Base-by-base conservation (phyloP, 2,329 filamentous ascomycete genomes). In the Sporothrix humicola region DNA sequence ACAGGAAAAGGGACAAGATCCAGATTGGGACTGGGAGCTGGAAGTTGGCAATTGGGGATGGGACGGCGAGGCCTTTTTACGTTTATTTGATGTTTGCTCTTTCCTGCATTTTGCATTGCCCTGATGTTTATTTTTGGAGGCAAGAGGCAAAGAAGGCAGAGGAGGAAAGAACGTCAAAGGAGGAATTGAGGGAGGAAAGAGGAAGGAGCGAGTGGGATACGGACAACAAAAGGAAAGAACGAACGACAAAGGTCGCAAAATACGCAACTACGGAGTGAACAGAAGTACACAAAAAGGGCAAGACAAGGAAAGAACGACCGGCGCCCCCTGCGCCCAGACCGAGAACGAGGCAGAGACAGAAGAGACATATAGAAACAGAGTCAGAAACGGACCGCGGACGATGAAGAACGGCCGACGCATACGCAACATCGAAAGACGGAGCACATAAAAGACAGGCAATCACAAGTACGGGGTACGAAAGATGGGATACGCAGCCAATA, bases 41-140 rank as follows among this genome's bases (percentile, higher is more conserved):
- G 31, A 7, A 37, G 31, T 37, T 37, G 31, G 23, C 23, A 26
- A 26, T 26, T 26, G 23, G 23, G 23, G 23, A 26, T 26, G 23
- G 23, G 23, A 26, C 23, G 23, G 58, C 58, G 42, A 63, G 58
- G 37, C 15, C 61, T 66, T 48, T 66, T 66, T 5, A n/a, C 7
- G 23, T 66, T 48, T 26, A 48, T 23, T 65, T 23, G 48, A 44
- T 46, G 46, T 65, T 13, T 17, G n/a, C n/a, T 66, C 20, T 23
- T 42, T 37, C 13, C 37, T 65, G n/a, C 10, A 10, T 56, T 12
- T 12, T 26, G 52, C 48, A n/a, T 20, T 42, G 59, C 59, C 59
- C 31, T 63, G 59, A 17, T 58, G 54, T 12, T 48, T 66, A 66
- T 66, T 66, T 66, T 66, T 23, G 61, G 61, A 26, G 12, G 54